Conservation (phyloP, 306 rosid genomes). For the Cucumis hystrix region DNA sequence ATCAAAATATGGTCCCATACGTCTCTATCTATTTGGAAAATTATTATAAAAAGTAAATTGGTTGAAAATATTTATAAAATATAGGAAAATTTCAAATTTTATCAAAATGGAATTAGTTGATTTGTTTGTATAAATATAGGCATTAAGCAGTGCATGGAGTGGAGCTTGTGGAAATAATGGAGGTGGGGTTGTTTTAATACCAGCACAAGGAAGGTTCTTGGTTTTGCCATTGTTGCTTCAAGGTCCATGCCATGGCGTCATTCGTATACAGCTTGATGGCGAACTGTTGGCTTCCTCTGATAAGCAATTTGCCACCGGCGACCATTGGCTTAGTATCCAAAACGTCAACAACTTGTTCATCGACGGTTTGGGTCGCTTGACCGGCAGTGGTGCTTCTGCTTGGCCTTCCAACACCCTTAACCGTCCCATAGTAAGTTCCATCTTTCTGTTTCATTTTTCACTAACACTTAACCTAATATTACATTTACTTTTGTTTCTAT, state of each 20-base stretch:
- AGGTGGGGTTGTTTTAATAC: conserved; percentile 10
- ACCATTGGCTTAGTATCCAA: conserved; percentile 16
- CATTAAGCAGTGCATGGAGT: background rate
- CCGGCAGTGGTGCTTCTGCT: conserved; percentile 20
- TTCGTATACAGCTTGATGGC: background rate
- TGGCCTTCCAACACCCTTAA: background rate
- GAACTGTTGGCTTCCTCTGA: conserved; percentile 3
- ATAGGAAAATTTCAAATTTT: too few species aligned
- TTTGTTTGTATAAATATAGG: background rate
- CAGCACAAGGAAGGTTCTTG: conserved; percentile 4
- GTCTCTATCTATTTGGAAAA: too few species aligned
- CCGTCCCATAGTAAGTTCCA: conserved; percentile 17
- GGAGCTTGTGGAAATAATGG: conserved; percentile 14
- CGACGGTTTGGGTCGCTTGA: conserved; percentile 13
- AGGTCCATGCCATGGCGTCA: conserved; percentile 19
- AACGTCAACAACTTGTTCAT: background rate
- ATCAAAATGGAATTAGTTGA: too few species aligned
- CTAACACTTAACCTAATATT: too few species aligned
- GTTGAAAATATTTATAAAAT: too few species aligned
- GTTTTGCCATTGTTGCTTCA: background rate
- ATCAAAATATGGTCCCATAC: too few species aligned
- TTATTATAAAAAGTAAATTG: too few species aligned
- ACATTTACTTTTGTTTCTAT: too few species aligned
- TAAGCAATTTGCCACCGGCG: background rate
- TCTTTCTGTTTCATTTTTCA: background rate